Conservation (phyloP, 768 basidiomycete genomes). For the Fistulinella prunicolor region DNA sequence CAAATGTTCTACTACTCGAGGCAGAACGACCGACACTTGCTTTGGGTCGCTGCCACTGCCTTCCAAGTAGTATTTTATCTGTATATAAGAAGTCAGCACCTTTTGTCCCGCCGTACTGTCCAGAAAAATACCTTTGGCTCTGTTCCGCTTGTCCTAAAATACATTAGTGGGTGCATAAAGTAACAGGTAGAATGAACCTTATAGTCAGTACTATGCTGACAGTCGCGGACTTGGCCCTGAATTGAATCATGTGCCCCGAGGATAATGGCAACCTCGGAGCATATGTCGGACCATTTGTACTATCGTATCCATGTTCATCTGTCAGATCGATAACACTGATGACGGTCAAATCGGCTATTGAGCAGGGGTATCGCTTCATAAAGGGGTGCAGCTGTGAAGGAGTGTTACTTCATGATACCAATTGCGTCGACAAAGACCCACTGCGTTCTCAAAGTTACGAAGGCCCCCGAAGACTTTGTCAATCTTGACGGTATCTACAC, state of each 20-base stretch:
- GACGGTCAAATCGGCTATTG: constrained; percentile 59
- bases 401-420: not conserved
- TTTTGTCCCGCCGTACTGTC: not conserved
- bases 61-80: constrained; percentile 91
- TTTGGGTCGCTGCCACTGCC: constrained; percentile 56
- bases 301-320: constrained; percentile 60
- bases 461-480: constrained; percentile 66
- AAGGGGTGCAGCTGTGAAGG: constrained; percentile 16
- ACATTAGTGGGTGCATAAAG: not conserved
- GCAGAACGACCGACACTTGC: constrained; percentile 50
- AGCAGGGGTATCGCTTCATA: constrained; percentile 50
- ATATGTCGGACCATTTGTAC: constrained; percentile 62
- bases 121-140: constrained; percentile 82
- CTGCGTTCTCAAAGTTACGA: constrained; percentile 51
- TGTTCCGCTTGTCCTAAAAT: constrained; percentile 76
- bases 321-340: constrained; percentile 74
- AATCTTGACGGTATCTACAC: constrained; percentile 61
- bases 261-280: constrained; percentile 65
- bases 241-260: constrained; percentile 84
- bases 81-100: constrained; percentile 1
- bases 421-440: constrained; percentile 9
- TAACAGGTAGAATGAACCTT: constrained; percentile 43
- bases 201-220: constrained; percentile 65
- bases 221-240: constrained; percentile 48
- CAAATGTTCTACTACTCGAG: constrained; percentile 56